Base-by-base conservation (phyloP, 345 rosid genomes). In the Odontarrhena argentea region DNA sequence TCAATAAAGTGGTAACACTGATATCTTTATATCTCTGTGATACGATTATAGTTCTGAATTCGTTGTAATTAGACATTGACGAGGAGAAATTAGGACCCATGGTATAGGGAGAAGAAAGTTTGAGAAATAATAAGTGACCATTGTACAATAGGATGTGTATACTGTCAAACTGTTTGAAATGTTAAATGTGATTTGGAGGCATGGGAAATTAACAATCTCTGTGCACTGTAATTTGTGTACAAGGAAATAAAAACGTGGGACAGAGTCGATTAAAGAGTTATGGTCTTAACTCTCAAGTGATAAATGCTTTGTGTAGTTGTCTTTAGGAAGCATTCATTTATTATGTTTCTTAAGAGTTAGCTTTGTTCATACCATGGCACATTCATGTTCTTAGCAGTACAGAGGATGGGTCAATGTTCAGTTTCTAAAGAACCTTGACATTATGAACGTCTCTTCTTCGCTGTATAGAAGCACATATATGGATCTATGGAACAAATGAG, bases 141-240 rank as follows among this genome's bases (percentile, higher is more conserved):
- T 70, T 70, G 63, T 42, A 56, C 55, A 28, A 28, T 34, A 11
- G 15, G 6, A 32, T 18, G 12, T n/a, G 14, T 5, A 32, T 6
- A 18, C 34, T 40, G 51, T 30, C 52, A 47, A 63, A 35, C 9
- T 37, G 47, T 52, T 25, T 24, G 62, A 44, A 26, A 46, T 46
- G 63, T 45, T 43, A 45, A 28, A 38, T 55, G 42, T 55, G 41
- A 45, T 44, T 36, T 43, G 30, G 40, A 46, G 58, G 52, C 38
- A 49, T 56, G 60, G 60, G 60, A 71, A 71, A 46, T 64, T 55
- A 63, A 71, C 46, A 28, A 49, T 64, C 22, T 22, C 24, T 71
- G 54, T 57, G 45, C 54, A 55, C n/a, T 41, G 40, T 45, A 55
- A 32, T n/a, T n/a, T 55, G 64, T 55, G 64, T 18, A 38, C 58